phyloP scores from a whole-genome alignment of 306 rosid genomes.

The Vicia villosa region DNA sequence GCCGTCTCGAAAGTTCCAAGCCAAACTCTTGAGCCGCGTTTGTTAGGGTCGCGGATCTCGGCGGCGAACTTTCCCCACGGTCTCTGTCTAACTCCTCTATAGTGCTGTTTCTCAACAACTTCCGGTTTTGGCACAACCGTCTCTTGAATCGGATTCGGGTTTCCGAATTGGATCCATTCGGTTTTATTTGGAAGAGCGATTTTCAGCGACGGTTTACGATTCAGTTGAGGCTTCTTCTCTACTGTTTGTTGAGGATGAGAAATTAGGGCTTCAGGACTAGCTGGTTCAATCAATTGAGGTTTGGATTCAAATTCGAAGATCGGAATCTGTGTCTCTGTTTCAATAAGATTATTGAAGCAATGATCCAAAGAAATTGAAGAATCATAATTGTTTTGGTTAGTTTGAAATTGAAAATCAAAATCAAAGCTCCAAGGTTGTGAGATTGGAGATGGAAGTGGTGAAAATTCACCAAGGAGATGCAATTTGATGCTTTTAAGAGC shows the following conservation, averaged over 20 bases:
- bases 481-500: slow-evolving; percentile 48
- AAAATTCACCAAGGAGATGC: slow-evolving; percentile 68
- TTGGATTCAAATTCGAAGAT: slow-evolving; percentile 46
- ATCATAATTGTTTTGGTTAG: background rate
- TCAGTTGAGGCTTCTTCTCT: slow-evolving; percentile 14
- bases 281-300: slow-evolving; percentile 40
- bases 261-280: slow-evolving; percentile 19
- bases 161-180: slow-evolving; percentile 65
- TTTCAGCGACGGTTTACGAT: slow-evolving; percentile 57
- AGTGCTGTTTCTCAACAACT: no score
- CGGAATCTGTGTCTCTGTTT: slow-evolving; percentile 13
- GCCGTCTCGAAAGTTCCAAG: no score
- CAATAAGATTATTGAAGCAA: slow-evolving; percentile 32
- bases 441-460: slow-evolving; percentile 44
- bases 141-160: background rate
- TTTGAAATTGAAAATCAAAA: slow-evolving; percentile 1
- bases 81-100: no score
- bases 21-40: no score
- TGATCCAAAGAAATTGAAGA: slow-evolving; percentile 40
- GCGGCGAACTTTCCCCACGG: no score
- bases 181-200: slow-evolving; percentile 67
- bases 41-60: no score
- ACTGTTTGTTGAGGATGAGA: background rate
- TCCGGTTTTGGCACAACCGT: no score
- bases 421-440: slow-evolving; percentile 16